A percentile compares a stretch with the other conserved stretches of the same genome.
These are phyloP conservation scores for Nelumbo lutea DNA, from an alignment of 164 flowering plant species.

Conservation along the genomic window DNA sequence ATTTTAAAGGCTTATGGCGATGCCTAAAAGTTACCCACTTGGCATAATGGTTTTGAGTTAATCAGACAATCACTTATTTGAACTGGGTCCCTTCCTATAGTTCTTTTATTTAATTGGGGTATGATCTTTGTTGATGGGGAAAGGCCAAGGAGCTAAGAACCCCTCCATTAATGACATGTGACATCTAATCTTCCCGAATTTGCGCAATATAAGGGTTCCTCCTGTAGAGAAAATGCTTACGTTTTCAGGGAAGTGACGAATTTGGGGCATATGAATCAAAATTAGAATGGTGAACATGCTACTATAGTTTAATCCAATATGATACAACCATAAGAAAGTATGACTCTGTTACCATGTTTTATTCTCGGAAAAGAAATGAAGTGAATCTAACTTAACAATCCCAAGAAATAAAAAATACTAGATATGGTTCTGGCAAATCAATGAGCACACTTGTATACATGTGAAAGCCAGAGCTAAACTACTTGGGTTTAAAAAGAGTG, in stretches of 20 bases:
- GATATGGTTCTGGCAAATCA: conserved; percentile 1
- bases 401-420: neutral
- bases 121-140: conserved; percentile 7
- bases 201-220: neutral
- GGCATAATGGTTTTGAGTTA: neutral
- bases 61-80: neutral
- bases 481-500: neutral
- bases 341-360: neutral
- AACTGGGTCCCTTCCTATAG: neutral
- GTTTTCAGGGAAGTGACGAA: neutral
- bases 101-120: neutral
- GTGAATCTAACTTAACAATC: neutral
- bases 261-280: neutral
- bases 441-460: neutral
- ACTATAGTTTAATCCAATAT: neutral
- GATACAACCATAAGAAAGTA: neutral
- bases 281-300: neutral
- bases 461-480: neutral
- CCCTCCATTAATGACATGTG: neutral
- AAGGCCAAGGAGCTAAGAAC: neutral
- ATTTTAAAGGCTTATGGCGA: too few relatives aligned
- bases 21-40: too few relatives aligned
- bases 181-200: neutral
- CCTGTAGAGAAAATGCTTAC: neutral
- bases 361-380: neutral